Conservation (phyloP, 306 rosid genomes). For the Parietaria judaica region DNA sequence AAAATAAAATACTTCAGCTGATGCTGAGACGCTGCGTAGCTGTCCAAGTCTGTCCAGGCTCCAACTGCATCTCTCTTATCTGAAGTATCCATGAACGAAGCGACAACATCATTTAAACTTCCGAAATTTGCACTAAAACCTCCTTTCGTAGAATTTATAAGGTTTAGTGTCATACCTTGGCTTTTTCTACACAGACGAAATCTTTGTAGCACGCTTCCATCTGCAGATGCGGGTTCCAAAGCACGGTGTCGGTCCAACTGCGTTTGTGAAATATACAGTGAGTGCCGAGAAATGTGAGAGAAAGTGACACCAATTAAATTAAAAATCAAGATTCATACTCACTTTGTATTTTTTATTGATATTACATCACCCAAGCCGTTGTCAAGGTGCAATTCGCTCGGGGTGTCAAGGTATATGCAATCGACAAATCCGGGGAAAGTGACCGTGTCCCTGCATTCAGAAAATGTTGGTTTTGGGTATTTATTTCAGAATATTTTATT, state of each 20-base stretch:
- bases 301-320: background rate
- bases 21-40: conserved; percentile 70
- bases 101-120: background rate
- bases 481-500: too few relatives aligned
- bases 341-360: conserved; percentile 74
- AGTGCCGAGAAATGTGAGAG: conserved; percentile 11
- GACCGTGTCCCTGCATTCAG: conserved; percentile 55
- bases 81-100: conserved; percentile 26
- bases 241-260: conserved; percentile 92
- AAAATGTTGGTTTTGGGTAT: too few relatives aligned
- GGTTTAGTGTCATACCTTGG: conserved; percentile 46
- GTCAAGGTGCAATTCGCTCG: conserved; percentile 61
- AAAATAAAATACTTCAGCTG: conserved; percentile 36
- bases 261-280: conserved; percentile 19
- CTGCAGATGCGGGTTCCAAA: conserved; percentile 88
- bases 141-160: background rate
- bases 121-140: background rate
- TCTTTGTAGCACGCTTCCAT: conserved; percentile 93
- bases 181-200: conserved; percentile 97
- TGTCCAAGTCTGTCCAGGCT: conserved; percentile 82
- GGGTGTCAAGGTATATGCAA: conserved; percentile 65
- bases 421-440: conserved; percentile 96
- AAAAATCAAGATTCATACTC: conserved; percentile 13
- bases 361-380: conserved; percentile 84
- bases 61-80: conserved; percentile 62